A percentile compares a stretch with the other conserved stretches of the same genome.
phyloP scores from a whole-genome alignment of 2,329 filamentous ascomycete species.

The Pseudofabraea citricarpa region DNA sequence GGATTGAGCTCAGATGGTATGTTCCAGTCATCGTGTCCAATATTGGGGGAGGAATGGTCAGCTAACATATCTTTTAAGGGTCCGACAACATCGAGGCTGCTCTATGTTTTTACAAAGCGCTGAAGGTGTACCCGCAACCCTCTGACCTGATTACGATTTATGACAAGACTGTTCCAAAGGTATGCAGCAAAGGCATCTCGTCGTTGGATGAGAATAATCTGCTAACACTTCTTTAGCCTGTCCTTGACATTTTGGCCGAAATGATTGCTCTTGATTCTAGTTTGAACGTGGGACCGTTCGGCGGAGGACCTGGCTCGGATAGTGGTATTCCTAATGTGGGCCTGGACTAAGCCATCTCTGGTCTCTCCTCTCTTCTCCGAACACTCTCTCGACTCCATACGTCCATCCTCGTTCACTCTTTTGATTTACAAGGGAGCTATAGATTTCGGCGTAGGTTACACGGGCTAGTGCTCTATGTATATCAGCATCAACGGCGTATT shows the following conservation, averaged over 20 bases:
- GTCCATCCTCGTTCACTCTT: too few species aligned
- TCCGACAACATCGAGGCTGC: slow-evolving; percentile 75
- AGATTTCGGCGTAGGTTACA: background rate
- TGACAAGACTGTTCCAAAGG: slow-evolving; percentile 97
- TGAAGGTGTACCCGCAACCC: slow-evolving; percentile 96
- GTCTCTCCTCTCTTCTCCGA: slow-evolving; percentile 5
- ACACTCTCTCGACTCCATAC: slow-evolving; percentile 9
- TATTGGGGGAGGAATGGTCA: background rate
- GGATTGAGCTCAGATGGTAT: slow-evolving; percentile 75
- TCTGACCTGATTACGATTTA: slow-evolving; percentile 93
- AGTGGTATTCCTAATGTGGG: slow-evolving; percentile 23
- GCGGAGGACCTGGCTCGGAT: slow-evolving; percentile 21
- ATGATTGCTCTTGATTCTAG: slow-evolving; percentile 92
- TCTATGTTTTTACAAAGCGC: slow-evolving; percentile 93
- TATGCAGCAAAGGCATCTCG: slow-evolving; percentile 30
- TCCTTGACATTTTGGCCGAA: slow-evolving; percentile 92
- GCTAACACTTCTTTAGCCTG: slow-evolving; percentile 68
- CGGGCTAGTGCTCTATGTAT: slow-evolving; percentile 22
- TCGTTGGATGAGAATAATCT: too few species aligned
- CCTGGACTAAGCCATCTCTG: slow-evolving; percentile 22
- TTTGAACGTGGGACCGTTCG: slow-evolving; percentile 51
- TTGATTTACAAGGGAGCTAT: too few species aligned
- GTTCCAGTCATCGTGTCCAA: slow-evolving; percentile 19
- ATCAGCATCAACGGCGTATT: slow-evolving; percentile 20
- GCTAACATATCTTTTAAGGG: slow-evolving; percentile 37